These are phyloP conservation scores for Nicotiana paniculata DNA, from an alignment of 257 asterid genomes.

Conservation along the genomic window DNA sequence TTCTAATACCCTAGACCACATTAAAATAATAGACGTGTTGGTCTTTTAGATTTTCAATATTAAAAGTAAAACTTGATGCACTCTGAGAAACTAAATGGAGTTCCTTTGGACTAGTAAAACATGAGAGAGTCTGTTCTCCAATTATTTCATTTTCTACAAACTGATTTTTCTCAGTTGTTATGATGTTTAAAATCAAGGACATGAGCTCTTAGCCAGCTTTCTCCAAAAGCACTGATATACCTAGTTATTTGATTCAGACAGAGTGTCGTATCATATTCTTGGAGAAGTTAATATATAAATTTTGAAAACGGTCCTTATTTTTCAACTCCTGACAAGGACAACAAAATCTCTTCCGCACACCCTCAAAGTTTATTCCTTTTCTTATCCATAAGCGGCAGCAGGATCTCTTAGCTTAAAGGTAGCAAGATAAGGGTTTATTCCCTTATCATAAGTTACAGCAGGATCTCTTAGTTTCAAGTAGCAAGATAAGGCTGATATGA, in stretches of 20 bases:
- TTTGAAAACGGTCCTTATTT: background rate
- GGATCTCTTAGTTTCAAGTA: background rate
- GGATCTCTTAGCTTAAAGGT: background rate
- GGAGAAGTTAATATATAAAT: background rate
- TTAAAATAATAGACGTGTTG: background rate
- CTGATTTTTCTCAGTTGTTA: background rate
- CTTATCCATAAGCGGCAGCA: background rate
- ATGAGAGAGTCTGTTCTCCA: background rate
- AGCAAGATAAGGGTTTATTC: background rate
- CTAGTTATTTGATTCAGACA: background rate
- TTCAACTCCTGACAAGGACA: background rate
- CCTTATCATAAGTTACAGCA: background rate
- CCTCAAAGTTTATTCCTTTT: background rate
- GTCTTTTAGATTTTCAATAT: background rate
- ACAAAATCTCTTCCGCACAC: background rate
- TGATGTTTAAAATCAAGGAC: background rate
- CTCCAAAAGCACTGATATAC: background rate
- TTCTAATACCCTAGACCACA: background rate
- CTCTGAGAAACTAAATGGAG: background rate
- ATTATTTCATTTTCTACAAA: no score
- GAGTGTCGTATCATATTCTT: background rate
- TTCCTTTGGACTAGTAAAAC: background rate
- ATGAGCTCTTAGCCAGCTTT: background rate
- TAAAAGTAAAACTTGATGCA: background rate
- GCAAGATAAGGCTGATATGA: background rate